Evolutionary conservation across 139 green algal species (phyloP), one percentile per base, ranked within the genome.

Genomic region (Penium margaritaceum): DNA sequence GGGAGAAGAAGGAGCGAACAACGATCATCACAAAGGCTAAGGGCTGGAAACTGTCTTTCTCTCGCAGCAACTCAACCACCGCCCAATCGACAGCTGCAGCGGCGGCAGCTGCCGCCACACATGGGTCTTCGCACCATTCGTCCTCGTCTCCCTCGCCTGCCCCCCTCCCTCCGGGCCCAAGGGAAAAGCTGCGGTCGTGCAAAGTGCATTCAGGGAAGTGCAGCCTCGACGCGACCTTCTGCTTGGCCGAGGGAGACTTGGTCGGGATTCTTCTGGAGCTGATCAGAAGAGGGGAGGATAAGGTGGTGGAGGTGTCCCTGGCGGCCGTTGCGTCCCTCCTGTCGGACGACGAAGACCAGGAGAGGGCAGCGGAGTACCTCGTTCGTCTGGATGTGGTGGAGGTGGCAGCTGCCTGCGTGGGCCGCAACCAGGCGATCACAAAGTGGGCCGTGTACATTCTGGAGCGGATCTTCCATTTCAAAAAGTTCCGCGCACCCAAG

Each of bases 181-280:
- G 24, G 15, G 51, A 60, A n/a, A 60, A 60, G 19, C 51, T 60
- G 24, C 51, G 51, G 30, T 60, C 51, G 37, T 74, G 66, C 41
- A 63, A 43, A 21, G 66, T 74, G 51, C 66, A 74, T 6, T 37
- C 38, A 1, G 55, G 55, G 27, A 74, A 74, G n/a, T 74, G 66
- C 66, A 74, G 37, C 66, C 36, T 63, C n/a, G 66, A 74, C 21
- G 29, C 66, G 33, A 74, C 35, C 27, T 74, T 74, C 41, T 74
- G 66, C 54, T 32, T 74, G 14, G 66, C 66, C 46, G 36, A 74
- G 34, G 66, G 66, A 5, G 66, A 74, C 21, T 30, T 74, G 19
- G 33, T 63, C 19, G 38, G 38, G 21, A 74, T 74, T n/a, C 66
- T 74, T 19, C 21, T 74, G 34, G 36, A 74, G 36, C 41, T 74